Conservation (phyloP, 2,329 filamentous ascomycete genomes). For the Coniochaeta prunicola region DNA sequence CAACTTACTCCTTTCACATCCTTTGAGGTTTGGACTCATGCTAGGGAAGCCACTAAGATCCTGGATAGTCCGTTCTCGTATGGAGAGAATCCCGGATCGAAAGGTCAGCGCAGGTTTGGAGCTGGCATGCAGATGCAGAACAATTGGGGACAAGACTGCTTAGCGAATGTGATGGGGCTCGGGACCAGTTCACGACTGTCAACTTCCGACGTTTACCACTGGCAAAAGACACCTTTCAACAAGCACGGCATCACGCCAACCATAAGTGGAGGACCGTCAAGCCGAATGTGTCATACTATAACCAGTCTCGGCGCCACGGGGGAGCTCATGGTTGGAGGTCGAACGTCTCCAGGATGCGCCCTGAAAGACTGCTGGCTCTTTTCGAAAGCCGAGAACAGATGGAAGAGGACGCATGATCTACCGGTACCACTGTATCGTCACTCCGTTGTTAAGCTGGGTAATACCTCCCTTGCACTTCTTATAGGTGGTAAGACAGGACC, state of each 20-base stretch:
- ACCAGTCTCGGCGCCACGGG: slow-evolving; percentile 54
- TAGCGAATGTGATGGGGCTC: slow-evolving; percentile 35
- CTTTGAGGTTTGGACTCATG: background rate
- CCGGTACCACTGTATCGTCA: slow-evolving; percentile 71
- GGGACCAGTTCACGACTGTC: slow-evolving; percentile 35
- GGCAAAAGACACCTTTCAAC: background rate
- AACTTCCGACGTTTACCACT: slow-evolving; percentile 44
- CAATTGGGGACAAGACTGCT: slow-evolving; percentile 33
- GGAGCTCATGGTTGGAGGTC: slow-evolving; percentile 66
- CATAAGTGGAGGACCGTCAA: slow-evolving; percentile 25
- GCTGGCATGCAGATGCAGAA: slow-evolving; percentile 37
- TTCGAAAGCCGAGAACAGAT: slow-evolving; percentile 42
- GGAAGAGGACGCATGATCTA: slow-evolving; percentile 60
- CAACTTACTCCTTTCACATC: background rate
- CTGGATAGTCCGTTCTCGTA: slow-evolving; percentile 13
- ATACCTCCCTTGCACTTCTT: slow-evolving; percentile 46
- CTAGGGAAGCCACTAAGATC: background rate
- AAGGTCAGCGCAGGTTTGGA: slow-evolving; percentile 53
- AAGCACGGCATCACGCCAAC: background rate
- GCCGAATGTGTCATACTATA: slow-evolving; percentile 68
- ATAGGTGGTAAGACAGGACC: slow-evolving; percentile 53
- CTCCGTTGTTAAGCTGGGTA: slow-evolving; percentile 45
- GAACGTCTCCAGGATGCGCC: slow-evolving; percentile 65
- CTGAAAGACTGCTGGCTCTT: slow-evolving; percentile 72
- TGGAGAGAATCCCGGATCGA: slow-evolving; percentile 27